These are phyloP conservation scores for Raddia distichophylla DNA, from an alignment of 176 grass and related monocot genomes.

Conservation along the genomic window DNA sequence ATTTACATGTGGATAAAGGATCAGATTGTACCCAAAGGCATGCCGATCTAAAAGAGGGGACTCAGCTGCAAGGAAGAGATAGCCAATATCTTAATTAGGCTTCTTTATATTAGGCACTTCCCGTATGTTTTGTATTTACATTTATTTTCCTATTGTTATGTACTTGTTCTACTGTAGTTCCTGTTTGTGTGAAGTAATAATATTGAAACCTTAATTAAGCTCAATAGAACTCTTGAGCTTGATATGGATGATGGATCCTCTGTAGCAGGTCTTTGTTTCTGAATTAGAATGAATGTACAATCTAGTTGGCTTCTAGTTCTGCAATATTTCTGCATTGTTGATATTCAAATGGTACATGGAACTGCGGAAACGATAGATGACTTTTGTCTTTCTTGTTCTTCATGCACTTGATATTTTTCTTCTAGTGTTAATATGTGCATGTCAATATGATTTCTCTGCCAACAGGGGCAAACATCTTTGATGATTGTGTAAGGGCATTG, in stretches of 20 bases:
- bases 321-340: slow-evolving; percentile 11
- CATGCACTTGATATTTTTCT: background rate
- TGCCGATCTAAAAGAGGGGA: slow-evolving; percentile 63
- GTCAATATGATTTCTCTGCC: slow-evolving; percentile 14
- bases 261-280: slow-evolving; percentile 21
- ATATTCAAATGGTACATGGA: slow-evolving; percentile 9
- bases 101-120: slow-evolving; percentile 53
- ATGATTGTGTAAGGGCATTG: background rate
- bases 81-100: slow-evolving; percentile 42
- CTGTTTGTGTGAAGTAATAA: slow-evolving; percentile 44
- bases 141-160: slow-evolving; percentile 28
- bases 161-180: slow-evolving; percentile 28
- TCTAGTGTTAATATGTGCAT: background rate
- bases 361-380: background rate
- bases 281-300: slow-evolving; percentile 20
- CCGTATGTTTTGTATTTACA: slow-evolving; percentile 36
- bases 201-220: slow-evolving; percentile 28
- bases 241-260: slow-evolving; percentile 33
- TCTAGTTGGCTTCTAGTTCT: slow-evolving; percentile 1
- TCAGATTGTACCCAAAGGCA: slow-evolving; percentile 89
- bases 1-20: slow-evolving; percentile 99
- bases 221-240: slow-evolving; percentile 3
- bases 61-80: slow-evolving; percentile 34
- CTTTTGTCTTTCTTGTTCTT: background rate
- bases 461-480: background rate